Evolutionary conservation across 139 green algal species (phyloP).

Genomic region (Chlamydomonas applanata): DNA sequence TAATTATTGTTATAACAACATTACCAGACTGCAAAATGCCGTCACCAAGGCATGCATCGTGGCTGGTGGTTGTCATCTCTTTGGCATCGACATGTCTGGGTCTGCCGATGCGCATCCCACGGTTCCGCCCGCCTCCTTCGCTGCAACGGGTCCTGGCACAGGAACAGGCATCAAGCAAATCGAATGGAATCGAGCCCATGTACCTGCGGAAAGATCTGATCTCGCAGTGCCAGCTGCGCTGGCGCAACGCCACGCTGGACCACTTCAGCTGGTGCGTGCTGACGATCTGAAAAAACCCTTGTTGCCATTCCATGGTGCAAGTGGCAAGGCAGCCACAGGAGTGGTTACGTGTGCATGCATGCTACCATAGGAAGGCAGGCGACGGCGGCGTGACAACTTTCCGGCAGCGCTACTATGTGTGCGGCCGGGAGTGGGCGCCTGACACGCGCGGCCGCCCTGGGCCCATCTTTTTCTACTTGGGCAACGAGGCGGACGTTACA

Average conservation of each 20-base stretch:
- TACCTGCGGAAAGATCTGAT: conserved; percentile 29
- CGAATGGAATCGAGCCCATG: background rate
- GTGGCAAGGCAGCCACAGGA: too few relatives aligned
- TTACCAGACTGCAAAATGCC: too few relatives aligned
- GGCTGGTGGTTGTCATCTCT: too few relatives aligned
- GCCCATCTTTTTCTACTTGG: conserved; percentile 86
- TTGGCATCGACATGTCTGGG: too few relatives aligned
- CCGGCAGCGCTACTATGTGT: conserved; percentile 80
- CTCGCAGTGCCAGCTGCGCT: conserved; percentile 46
- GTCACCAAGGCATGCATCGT: too few relatives aligned
- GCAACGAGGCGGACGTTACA: conserved; percentile 86
- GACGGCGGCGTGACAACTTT: conserved; percentile 42
- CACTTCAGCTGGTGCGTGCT: conserved; percentile 56
- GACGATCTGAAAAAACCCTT: background rate
- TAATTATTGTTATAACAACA: too few relatives aligned
- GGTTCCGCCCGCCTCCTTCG: too few relatives aligned
- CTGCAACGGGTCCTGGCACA: too few relatives aligned
- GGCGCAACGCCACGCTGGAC: conserved; percentile 61
- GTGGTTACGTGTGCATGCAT: too few relatives aligned
- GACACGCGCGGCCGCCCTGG: conserved; percentile 22
- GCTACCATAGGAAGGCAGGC: background rate
- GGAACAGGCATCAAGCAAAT: too few relatives aligned
- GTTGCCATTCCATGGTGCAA: too few relatives aligned
- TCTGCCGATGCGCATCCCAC: too few relatives aligned
- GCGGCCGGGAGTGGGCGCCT: conserved; percentile 55